phyloP scores from a whole-genome alignment of 495 filamentous ascomycete genomes.

The Aspergillus biplanus region DNA sequence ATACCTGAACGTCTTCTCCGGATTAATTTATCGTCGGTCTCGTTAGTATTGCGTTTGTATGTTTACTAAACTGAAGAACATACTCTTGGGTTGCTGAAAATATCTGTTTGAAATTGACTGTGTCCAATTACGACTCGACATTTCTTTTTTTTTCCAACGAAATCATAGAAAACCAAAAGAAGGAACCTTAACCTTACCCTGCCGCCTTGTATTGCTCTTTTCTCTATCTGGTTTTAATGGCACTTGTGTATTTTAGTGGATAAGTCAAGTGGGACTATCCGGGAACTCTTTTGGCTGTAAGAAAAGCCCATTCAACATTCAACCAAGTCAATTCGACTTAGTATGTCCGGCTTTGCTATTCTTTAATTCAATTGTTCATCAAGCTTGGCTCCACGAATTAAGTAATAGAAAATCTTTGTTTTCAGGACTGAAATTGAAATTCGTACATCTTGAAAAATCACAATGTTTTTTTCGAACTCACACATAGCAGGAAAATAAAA shows the following conservation, averaged over 20 bases:
- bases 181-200: not conserved
- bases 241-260: not conserved
- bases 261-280: conserved; percentile 1
- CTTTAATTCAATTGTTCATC: not conserved
- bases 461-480: not conserved
- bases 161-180: conserved; percentile 7
- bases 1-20: conserved; percentile 51
- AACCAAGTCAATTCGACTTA: not conserved
- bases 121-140: not conserved
- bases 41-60: conserved; percentile 24
- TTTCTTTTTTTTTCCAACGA: conserved; percentile 16
- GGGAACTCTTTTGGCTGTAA: not conserved
- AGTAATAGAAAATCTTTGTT: not conserved
- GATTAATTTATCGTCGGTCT: conserved; percentile 43
- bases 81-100: not conserved
- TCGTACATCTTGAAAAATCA: not conserved
- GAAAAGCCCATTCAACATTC: conserved; percentile 5
- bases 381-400: not conserved
- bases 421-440: too few species aligned
- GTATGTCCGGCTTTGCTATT: not conserved
- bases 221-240: conserved; percentile 3
- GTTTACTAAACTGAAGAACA: not conserved
- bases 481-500: not conserved
- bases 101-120: not conserved
- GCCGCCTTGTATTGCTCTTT: not conserved